Evolutionary conservation across 1,284 basidiomycete species (phyloP).

Genomic region (Baeospora myosura): DNA sequence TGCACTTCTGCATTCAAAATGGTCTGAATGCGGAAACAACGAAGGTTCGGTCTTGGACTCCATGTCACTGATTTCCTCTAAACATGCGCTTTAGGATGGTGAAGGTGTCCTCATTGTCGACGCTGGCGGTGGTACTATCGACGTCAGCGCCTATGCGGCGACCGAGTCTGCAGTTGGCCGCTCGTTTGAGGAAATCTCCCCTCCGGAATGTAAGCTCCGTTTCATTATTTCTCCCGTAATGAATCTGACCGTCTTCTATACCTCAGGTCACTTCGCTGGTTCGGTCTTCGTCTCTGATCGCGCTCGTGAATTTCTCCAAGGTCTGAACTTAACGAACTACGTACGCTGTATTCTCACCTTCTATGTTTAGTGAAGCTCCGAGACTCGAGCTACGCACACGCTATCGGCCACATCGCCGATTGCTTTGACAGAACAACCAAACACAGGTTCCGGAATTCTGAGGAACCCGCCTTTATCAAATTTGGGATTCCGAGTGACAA

Average conservation of each 20-base stretch:
- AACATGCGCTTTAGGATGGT: constrained; percentile 20
- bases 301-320: constrained; percentile 28
- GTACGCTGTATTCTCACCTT: constrained; percentile 17
- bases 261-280: constrained; percentile 27
- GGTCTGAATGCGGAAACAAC: constrained; percentile 22
- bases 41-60: constrained; percentile 20
- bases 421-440: constrained; percentile 49
- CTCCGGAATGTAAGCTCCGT: constrained; percentile 32
- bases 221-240: background rate
- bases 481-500: constrained; percentile 43
- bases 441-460: constrained; percentile 32
- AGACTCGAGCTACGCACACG: constrained; percentile 26
- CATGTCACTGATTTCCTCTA: constrained; percentile 11
- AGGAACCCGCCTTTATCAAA: constrained; percentile 38
- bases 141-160: constrained; percentile 13
- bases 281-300: constrained; percentile 35
- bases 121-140: constrained; percentile 10
- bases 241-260: background rate
- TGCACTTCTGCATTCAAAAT: constrained; percentile 38
- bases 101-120: constrained; percentile 42
- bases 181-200: constrained; percentile 32
- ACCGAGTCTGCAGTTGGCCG: constrained; percentile 12
- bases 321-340: constrained; percentile 17
- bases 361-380: constrained; percentile 25
- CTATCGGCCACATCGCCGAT: constrained; percentile 34